These are phyloP conservation scores for Aphanocladium album DNA, from an alignment of 2,329 filamentous ascomycete species.

Conservation along the genomic window DNA sequence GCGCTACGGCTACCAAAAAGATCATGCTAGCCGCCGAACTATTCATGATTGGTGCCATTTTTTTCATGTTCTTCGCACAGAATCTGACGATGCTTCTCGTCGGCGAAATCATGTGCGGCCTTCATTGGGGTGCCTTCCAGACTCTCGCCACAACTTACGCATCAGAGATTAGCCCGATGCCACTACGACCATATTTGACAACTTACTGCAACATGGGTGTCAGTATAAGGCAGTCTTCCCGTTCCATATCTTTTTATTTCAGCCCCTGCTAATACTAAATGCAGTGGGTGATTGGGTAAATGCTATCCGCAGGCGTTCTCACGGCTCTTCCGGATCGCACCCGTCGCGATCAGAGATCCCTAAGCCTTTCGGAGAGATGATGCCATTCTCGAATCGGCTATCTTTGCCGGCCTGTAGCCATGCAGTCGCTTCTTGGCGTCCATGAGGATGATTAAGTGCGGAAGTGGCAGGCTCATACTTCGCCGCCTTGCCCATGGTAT, in stretches of 20 bases:
- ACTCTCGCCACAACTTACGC: conserved; percentile 32
- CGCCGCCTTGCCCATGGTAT: too few species aligned
- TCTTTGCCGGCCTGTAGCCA: too few species aligned
- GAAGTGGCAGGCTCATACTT: too few species aligned
- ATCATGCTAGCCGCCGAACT: conserved; percentile 36
- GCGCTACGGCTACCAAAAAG: conserved; percentile 33
- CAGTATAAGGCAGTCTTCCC: background rate
- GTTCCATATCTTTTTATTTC: too few species aligned
- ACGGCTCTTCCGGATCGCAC: background rate
- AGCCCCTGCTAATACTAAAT: background rate
- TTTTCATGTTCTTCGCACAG: conserved; percentile 32
- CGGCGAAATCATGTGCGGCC: conserved; percentile 24
- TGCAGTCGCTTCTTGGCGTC: too few species aligned
- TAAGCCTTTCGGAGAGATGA: too few species aligned
- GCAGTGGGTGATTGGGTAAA: background rate
- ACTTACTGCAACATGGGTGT: background rate
- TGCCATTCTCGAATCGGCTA: too few species aligned
- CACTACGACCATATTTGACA: background rate
- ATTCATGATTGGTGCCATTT: conserved; percentile 34
- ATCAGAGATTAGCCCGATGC: conserved; percentile 25
- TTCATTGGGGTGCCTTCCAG: conserved; percentile 26
- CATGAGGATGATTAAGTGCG: too few species aligned
- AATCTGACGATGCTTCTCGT: conserved; percentile 18
- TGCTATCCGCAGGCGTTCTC: background rate
- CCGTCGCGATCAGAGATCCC: too few species aligned